Evolutionary conservation across 179 eudicot species (phyloP), one percentile per base, ranked within the genome.

Genomic region (Spinacia oleracea): DNA sequence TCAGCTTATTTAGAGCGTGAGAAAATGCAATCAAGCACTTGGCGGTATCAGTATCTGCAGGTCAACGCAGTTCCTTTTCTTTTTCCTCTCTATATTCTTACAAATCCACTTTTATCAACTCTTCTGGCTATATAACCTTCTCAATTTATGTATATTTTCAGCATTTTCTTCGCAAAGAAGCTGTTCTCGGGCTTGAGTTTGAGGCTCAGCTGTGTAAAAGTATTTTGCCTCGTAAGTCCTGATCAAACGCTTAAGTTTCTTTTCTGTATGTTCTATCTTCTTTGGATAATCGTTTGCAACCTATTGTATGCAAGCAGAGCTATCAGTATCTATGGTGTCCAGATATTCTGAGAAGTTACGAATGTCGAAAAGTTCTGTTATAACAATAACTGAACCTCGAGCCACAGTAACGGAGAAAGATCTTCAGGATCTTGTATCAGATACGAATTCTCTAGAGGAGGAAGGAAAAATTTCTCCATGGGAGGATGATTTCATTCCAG

Each of bases 1-100:
- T 92, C 95, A 84, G 88, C 92, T 56, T 92, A 84, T 85, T 81
- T 92, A 80, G 95, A 91, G 83, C 90, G 97, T 50, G 95, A 92
- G 72, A 90, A 91, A 80, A 82, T 87, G 86, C 91, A 92, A 82
- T 91, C 97, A 73, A 91, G 88, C 76, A 90, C 87, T 73, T 84
- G 92, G 84, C 84, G 89, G 51, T 89, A 89, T 84, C 93, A 88
- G 83, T 92, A 91, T 80, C 76, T 91, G 73, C 93, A 92, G 86
- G 97, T 87, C 62, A 60, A 58, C 70, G 64, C 73, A 27, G 58
- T 29, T 53, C 29, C 35, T 56, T 23, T n/a, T 29, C 34, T 70
- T 14, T 67, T 40, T 1, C 70, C 20, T 20, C 60, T 32, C 1
- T 51, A 60, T 62, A 15, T 46, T 3, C 2, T 72, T 48, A 53